These are phyloP conservation scores for Ceratopteris richardii DNA, from an alignment of 75 land plant species.

Conservation along the genomic window DNA sequence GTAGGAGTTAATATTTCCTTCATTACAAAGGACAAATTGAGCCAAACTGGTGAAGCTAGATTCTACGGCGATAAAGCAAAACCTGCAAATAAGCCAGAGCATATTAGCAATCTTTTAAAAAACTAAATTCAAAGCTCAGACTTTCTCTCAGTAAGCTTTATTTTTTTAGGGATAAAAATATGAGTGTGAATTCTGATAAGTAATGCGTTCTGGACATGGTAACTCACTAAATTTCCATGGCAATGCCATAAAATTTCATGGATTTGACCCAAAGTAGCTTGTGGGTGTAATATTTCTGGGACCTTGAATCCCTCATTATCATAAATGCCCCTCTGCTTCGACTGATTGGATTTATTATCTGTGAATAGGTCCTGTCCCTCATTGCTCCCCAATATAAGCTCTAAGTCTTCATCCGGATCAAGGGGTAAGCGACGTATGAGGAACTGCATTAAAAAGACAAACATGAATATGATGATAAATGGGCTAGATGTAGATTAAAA, in stretches of 20 bases:
- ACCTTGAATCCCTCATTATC: constrained; percentile 1
- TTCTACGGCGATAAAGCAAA: constrained; percentile 7
- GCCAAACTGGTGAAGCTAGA: too few species aligned
- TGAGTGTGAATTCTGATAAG: not conserved
- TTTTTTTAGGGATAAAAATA: not conserved
- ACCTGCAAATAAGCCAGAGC: not conserved
- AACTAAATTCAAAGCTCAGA: not conserved
- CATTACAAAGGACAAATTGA: too few species aligned
- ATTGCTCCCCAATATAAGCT: constrained; percentile 4
- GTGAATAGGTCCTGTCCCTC: not conserved
- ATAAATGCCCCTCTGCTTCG: not conserved
- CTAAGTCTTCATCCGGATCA: not conserved
- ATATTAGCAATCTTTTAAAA: too few species aligned
- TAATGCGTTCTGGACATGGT: not conserved
- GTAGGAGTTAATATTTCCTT: too few species aligned
- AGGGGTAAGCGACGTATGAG: constrained; percentile 3
- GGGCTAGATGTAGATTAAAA: not conserved
- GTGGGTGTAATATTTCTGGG: constrained; percentile 2
- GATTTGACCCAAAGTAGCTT: constrained; percentile 11
- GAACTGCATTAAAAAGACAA: constrained; percentile 10
- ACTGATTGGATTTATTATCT: not conserved
- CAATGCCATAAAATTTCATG: constrained; percentile 6
- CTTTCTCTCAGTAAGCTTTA: not conserved
- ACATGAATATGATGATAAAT: not conserved
- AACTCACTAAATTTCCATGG: constrained; percentile 9